Evolutionary conservation across 495 filamentous ascomycete genomes (phyloP), one percentile per base, ranked within the genome.

Genomic region (Daldinia bambusicola): DNA sequence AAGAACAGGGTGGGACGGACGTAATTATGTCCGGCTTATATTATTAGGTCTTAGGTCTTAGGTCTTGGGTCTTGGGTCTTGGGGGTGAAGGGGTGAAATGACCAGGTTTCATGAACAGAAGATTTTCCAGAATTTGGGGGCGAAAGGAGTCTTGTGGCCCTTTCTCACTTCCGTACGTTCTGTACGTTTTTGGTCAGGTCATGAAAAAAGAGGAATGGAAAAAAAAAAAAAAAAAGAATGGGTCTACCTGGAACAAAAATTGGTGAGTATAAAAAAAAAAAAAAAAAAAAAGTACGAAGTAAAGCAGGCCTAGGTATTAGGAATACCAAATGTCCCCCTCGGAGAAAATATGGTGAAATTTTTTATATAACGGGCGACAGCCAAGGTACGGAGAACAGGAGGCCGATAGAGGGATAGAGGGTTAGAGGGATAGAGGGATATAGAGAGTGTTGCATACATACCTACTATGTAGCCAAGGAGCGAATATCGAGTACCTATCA

Each of bases 81-180:
- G 26, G 30, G 53, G 10, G 26, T 26, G 26, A 26, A 26, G 26
- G 26, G 26, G 26, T 26, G 26, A 57, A 55, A 26, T 26, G 58
- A 61, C 69, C 63, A 67, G 55, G 63, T 60, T 71, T 66, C 61
- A 16, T 51, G 36, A 12, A 20, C 43, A 55, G 32, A 71, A 57
- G 48, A 55, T 52, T 66, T 38, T 43, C 58, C 53, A 30, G 9
- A 37, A 31, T 56, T 69, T 72, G 64, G 69, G 69, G 69, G 69
- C 69, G 64, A 57, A 70, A 69, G 63, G 60, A 63, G 55, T 65
- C 70, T 69, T 66, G 66, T 66, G 70, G n/a, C n/a, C 68, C 68
- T 72, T 69, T 63, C 74, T 36, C 26, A 69, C 61, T 55, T 48
- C 43, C 43, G 18, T 48, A 40, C 10, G 37, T 40, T 36, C 71